phyloP scores from a whole-genome alignment of 202 grass and related monocot genomes.

The Panicum virgatum region DNA sequence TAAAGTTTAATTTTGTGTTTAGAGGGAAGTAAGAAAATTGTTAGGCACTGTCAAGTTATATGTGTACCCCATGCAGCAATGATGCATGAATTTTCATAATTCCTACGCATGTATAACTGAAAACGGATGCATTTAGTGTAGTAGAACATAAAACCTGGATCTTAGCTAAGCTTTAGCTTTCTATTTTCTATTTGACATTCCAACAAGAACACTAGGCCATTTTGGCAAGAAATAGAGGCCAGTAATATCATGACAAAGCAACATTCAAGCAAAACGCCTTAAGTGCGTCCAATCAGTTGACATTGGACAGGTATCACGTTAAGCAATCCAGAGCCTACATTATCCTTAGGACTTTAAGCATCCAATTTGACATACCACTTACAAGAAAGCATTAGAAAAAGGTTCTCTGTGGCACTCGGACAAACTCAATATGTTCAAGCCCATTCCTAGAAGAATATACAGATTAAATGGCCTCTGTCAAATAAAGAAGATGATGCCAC shows the following conservation, averaged over 20 bases:
- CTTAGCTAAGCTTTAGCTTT: background rate
- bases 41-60: background rate
- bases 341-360: background rate
- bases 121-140: background rate
- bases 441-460: background rate
- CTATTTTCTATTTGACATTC: background rate
- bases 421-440: constrained; percentile 9
- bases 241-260: background rate
- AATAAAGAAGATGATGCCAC: constrained; percentile 16
- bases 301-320: background rate
- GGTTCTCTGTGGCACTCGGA: background rate
- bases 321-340: background rate
- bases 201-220: constrained; percentile 1
- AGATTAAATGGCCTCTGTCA: background rate
- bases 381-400: constrained; percentile 4
- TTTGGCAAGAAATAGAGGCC: background rate
- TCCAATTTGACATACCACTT: background rate
- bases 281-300: background rate
- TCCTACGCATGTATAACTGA: background rate
- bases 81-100: background rate
- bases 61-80: background rate
- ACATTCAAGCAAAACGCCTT: constrained; percentile 2
- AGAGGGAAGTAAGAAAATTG: background rate
- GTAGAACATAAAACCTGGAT: background rate
- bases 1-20: background rate